phyloP scores from a whole-genome alignment of 2,329 filamentous ascomycete species.

The Fusarium buharicum region DNA sequence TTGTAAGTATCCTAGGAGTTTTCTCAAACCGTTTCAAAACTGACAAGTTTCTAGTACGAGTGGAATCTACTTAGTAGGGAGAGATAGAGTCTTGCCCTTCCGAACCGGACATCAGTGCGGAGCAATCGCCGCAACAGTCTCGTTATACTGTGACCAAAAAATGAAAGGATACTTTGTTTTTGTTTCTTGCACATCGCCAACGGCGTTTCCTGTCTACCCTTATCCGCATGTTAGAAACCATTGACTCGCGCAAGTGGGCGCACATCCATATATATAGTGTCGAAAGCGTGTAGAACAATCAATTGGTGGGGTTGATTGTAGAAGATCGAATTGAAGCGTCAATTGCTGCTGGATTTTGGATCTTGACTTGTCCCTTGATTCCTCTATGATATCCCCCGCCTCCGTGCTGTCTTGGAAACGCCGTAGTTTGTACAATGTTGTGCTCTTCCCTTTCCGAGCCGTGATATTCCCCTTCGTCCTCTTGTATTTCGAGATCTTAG shows the following conservation, averaged over 20 bases:
- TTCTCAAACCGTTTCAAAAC: not conserved
- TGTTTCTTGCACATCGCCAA: slow-evolving; percentile 28
- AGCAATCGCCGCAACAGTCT: slow-evolving; percentile 25
- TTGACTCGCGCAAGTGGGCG: slow-evolving; percentile 26
- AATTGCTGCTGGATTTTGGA: slow-evolving; percentile 39
- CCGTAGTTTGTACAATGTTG: slow-evolving; percentile 46
- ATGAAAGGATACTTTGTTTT: slow-evolving; percentile 15
- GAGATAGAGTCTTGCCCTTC: slow-evolving; percentile 57
- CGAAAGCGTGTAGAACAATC: slow-evolving; percentile 17
- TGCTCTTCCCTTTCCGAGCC: slow-evolving; percentile 12
- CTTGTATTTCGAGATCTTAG: slow-evolving; percentile 45
- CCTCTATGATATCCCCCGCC: slow-evolving; percentile 33
- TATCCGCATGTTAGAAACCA: slow-evolving; percentile 33
- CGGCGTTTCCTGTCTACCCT: slow-evolving; percentile 26
- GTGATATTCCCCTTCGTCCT: slow-evolving; percentile 18
- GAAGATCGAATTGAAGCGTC: slow-evolving; percentile 45
- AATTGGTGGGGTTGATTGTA: slow-evolving; percentile 14
- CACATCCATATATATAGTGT: slow-evolving; percentile 27
- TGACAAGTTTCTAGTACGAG: slow-evolving; percentile 61
- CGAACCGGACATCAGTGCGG: slow-evolving; percentile 33
- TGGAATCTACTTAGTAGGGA: slow-evolving; percentile 70
- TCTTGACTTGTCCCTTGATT: slow-evolving; percentile 31
- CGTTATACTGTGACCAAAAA: slow-evolving; percentile 15
- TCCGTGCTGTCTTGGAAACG: slow-evolving; percentile 33
- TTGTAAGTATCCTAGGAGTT: slow-evolving; percentile 66